A percentile compares a stretch with the other conserved stretches of the same genome.
These are phyloP conservation scores for Penicillium sp. DNA, from an alignment of 2,329 filamentous ascomycete genomes.

Conservation along the genomic window DNA sequence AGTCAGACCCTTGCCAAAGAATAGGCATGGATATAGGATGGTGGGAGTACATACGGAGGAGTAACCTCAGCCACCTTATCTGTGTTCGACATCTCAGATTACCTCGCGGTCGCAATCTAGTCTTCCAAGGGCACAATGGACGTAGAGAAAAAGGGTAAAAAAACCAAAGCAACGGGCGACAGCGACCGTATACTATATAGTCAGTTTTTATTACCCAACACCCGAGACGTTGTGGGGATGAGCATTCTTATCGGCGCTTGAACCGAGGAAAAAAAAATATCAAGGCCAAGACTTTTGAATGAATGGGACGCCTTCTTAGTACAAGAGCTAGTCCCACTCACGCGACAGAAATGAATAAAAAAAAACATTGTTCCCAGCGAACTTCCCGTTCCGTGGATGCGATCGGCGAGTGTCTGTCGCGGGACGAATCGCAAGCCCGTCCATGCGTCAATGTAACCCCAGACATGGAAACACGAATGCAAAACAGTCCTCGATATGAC, in stretches of 20 bases:
- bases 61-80: conserved; percentile 29
- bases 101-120: conserved; percentile 5
- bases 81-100: conserved; percentile 23
- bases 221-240: conserved; percentile 20
- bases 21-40: background rate
- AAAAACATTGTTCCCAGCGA: conserved; percentile 17
- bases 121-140: conserved; percentile 7
- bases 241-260: conserved; percentile 69
- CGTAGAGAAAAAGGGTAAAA: conserved; percentile 9
- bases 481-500: background rate
- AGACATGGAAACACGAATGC: conserved; percentile 14
- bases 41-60: conserved; percentile 20
- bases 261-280: conserved; percentile 9
- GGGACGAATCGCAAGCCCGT: conserved; percentile 16
- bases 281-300: conserved; percentile 1
- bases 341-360: conserved; percentile 11
- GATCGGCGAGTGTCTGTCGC: conserved; percentile 19
- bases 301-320: conserved; percentile 4
- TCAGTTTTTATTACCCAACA: conserved; percentile 17
- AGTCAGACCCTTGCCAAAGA: background rate
- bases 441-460: conserved; percentile 36
- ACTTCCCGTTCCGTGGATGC: conserved; percentile 15
- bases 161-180: background rate
- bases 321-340: conserved; percentile 7
- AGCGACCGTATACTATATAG: conserved; percentile 29